Evolutionary conservation across 148 eudicot genomes (phyloP), one percentile per base, ranked within the genome.

Genomic region (Rhododendron ferrugineum): DNA sequence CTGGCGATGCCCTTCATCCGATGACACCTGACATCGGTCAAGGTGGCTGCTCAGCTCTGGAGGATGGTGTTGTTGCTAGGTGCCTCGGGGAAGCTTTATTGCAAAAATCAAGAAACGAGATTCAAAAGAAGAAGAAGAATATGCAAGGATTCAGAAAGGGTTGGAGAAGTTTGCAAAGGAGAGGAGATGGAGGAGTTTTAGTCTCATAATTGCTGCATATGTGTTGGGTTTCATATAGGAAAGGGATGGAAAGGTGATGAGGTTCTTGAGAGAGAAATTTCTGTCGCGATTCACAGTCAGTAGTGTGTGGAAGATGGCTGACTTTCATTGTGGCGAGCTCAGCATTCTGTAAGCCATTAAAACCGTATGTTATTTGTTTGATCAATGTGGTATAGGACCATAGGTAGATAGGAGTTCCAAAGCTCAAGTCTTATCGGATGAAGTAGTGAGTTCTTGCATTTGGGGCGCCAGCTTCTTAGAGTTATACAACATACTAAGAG

Each of bases 1-100:
- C 42, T 37, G 42, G 42, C 6, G 42, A 37, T 37, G 42, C 42
- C 42, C 42, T 37, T 37, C 42, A 37, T 37, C 42, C 42, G 15
- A 92, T 92, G 94, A 91, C 93, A 64, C 94, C 93, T 0, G 94
- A 92, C 66, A 46, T 91, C 37, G 91, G 91, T 0, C 94, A 92
- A 88, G 94, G 94, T 5, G 94, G 90, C 15, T 91, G 94, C 68
- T 89, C 91, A 22, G 85, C 93, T 1, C 58, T 92, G 22, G 93
- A 92, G 44, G 94, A 92, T 50, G 46, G 89, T 46, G 86, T 91
- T 2, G 86, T 92, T 75, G 93, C 91, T 13, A 86, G 91, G 83
- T 89, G 93, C 85, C 82, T 92, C 11, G 91, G 66, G 0, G 87
- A 91, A 58, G 90, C 92, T 40, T 66, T 91, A 14, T 46, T 52